A percentile compares a stretch with the other conserved stretches of the same genome.
These are phyloP conservation scores for Lasiosphaeriaceae sp. DNA, from an alignment of 495 filamentous ascomycete genomes.

Conservation along the genomic window DNA sequence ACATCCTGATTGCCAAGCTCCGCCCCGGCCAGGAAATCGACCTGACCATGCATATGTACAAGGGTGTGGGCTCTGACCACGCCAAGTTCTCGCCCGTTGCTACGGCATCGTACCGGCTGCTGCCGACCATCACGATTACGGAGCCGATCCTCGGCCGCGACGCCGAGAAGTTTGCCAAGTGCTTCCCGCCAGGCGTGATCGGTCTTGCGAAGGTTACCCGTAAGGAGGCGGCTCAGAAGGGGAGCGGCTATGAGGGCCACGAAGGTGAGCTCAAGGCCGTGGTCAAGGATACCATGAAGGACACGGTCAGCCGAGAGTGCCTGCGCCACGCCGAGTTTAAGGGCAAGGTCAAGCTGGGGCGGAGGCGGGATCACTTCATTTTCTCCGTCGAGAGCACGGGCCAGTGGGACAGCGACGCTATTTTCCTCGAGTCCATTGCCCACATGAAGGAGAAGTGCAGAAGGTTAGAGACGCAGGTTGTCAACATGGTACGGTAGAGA, in stretches of 20 bases:
- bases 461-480: constrained; percentile 41
- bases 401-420: constrained; percentile 82
- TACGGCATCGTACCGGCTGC: constrained; percentile 83
- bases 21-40: constrained; percentile 85
- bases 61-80: constrained; percentile 91
- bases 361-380: constrained; percentile 93
- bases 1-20: constrained; percentile 92
- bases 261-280: constrained; percentile 77
- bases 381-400: constrained; percentile 93
- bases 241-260: constrained; percentile 68
- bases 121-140: constrained; percentile 80
- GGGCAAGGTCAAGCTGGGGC: constrained; percentile 88
- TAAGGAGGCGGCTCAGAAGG: constrained; percentile 57
- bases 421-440: constrained; percentile 85
- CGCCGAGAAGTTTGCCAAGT: constrained; percentile 82
- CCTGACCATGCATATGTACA: constrained; percentile 81
- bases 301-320: constrained; percentile 92
- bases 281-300: constrained; percentile 74
- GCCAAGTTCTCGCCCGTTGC: constrained; percentile 97
- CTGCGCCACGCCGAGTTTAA: constrained; percentile 90
- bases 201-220: constrained; percentile 66
- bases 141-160: constrained; percentile 79
- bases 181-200: constrained; percentile 90
- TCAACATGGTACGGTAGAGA: constrained; percentile 43
- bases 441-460: constrained; percentile 71